Percentiles rank a stretch among this genome's conserved stretches.
These are phyloP conservation scores for Decorospora gaudefroyi DNA, from an alignment of 2,329 filamentous ascomycete genomes.

Conservation along the genomic window DNA sequence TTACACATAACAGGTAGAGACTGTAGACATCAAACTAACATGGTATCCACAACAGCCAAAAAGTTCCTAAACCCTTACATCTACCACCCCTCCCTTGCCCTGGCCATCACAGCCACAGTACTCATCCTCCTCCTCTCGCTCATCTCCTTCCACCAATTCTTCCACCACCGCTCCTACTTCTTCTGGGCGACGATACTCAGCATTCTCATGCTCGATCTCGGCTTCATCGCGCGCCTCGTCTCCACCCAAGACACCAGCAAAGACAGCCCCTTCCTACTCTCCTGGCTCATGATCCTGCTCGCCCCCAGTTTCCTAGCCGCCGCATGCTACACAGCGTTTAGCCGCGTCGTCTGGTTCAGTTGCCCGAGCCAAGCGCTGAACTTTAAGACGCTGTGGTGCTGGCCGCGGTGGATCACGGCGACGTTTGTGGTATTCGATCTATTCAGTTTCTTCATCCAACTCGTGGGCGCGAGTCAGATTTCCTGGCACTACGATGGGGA, in stretches of 20 bases:
- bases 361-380: slow-evolving; percentile 47
- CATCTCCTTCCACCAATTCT: slow-evolving; percentile 41
- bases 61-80: slow-evolving; percentile 51
- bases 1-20: background rate
- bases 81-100: slow-evolving; percentile 54
- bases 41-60: slow-evolving; percentile 17
- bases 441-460: slow-evolving; percentile 55
- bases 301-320: slow-evolving; percentile 57
- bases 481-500: slow-evolving; percentile 41
- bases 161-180: slow-evolving; percentile 45
- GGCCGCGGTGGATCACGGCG: slow-evolving; percentile 52
- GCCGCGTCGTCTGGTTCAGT: slow-evolving; percentile 52
- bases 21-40: too few relatives aligned
- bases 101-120: slow-evolving; percentile 51
- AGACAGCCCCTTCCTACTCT: slow-evolving; percentile 48
- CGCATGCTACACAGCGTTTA: slow-evolving; percentile 56
- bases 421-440: slow-evolving; percentile 57
- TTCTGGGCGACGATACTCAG: slow-evolving; percentile 44
- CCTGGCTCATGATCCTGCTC: slow-evolving; percentile 54
- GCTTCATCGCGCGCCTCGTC: slow-evolving; percentile 57
- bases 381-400: slow-evolving; percentile 52
- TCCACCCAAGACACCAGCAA: slow-evolving; percentile 44
- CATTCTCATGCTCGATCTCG: slow-evolving; percentile 54
- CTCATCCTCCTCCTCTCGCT: slow-evolving; percentile 48
- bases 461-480: slow-evolving; percentile 51